Evolutionary conservation across 2,329 filamentous ascomycete genomes (phyloP).

Genomic region (Paraphaeosphaeria minitans): DNA sequence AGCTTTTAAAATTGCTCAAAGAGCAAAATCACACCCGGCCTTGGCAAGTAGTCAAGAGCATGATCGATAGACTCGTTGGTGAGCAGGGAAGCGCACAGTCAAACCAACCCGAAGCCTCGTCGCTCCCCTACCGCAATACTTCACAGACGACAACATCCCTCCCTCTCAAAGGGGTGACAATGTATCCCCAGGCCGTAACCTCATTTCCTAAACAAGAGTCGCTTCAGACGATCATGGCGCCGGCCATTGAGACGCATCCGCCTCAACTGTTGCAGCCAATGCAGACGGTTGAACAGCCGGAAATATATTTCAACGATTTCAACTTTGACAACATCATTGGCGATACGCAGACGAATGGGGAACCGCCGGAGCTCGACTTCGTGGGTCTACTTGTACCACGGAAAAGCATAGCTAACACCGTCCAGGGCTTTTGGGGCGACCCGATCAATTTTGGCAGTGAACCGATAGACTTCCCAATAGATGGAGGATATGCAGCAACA

Average conservation of each 20-base stretch:
- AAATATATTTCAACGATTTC: conserved; percentile 40
- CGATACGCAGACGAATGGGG: conserved; percentile 28
- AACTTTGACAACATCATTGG: conserved; percentile 43
- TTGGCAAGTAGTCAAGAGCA: conserved; percentile 44
- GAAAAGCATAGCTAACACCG: conserved; percentile 15
- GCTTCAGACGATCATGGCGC: background rate
- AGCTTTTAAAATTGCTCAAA: conserved; percentile 38
- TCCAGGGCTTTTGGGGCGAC: conserved; percentile 45
- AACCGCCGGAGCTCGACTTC: conserved; percentile 45
- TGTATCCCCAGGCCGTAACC: conserved; percentile 2
- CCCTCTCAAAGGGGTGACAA: background rate
- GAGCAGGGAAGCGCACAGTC: conserved; percentile 29
- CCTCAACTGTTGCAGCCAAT: conserved; percentile 11
- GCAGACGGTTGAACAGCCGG: conserved; percentile 15
- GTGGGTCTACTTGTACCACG: conserved; percentile 25
- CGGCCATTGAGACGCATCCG: background rate
- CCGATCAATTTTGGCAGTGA: conserved; percentile 43
- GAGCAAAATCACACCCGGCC: conserved; percentile 44
- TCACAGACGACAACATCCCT: conserved; percentile 1
- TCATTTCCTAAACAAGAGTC: background rate
- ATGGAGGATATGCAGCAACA: conserved; percentile 8
- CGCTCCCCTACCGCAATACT: conserved; percentile 21
- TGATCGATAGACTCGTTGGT: conserved; percentile 45
- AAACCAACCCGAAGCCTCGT: conserved; percentile 21
- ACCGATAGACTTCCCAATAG: conserved; percentile 18